These are phyloP conservation scores for Pisolithus albus DNA, from an alignment of 768 basidiomycete species.

Conservation along the genomic window DNA sequence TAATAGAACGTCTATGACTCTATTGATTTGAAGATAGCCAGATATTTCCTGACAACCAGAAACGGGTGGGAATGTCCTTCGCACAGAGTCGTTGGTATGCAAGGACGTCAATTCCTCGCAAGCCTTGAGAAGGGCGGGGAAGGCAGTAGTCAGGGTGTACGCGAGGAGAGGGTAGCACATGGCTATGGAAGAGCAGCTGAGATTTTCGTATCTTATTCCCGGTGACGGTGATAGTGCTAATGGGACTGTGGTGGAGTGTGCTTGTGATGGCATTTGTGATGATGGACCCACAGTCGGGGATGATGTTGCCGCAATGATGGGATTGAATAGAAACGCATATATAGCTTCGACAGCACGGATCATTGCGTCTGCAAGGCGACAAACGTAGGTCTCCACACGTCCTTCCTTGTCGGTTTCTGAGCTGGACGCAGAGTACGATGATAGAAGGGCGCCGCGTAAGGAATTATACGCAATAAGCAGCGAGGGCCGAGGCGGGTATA, in stretches of 20 bases:
- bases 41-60: too few relatives aligned
- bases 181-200: conserved; percentile 14
- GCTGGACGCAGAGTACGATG: background rate
- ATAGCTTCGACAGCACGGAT: conserved; percentile 13
- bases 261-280: background rate
- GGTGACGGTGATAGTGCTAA: background rate
- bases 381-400: background rate
- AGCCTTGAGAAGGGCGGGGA: conserved; percentile 12
- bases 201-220: conserved; percentile 5
- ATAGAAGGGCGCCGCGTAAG: conserved; percentile 13
- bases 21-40: background rate
- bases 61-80: too few relatives aligned
- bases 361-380: conserved; percentile 15
- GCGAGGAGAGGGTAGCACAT: conserved; percentile 19
- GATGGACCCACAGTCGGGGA: background rate
- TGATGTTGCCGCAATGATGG: background rate
- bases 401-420: conserved; percentile 1
- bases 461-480: conserved; percentile 17
- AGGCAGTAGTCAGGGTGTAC: conserved; percentile 14
- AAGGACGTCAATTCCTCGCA: background rate
- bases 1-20: background rate
- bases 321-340: conserved; percentile 15
- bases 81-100: background rate
- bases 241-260: background rate
- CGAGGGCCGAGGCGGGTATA: conserved; percentile 18